phyloP scores from a whole-genome alignment of 768 basidiomycete genomes.

The Termitomyces sp. region DNA sequence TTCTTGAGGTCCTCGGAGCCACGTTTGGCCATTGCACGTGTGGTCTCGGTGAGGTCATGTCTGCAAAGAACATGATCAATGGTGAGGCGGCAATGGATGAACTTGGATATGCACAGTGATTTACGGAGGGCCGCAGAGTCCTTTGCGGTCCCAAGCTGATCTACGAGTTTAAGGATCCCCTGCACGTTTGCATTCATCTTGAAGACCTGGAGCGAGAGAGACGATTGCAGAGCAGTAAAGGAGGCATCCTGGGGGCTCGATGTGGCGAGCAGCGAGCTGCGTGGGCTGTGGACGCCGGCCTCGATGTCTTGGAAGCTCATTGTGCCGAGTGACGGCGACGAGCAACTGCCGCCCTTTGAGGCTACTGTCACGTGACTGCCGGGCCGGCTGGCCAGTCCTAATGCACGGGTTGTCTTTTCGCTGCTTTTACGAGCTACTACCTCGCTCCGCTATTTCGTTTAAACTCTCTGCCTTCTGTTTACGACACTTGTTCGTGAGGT shows the following conservation, averaged over 20 bases:
- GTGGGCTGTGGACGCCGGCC: constrained; percentile 35
- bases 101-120: constrained; percentile 61
- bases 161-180: constrained; percentile 93
- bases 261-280: constrained; percentile 26
- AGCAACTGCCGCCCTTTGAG: not conserved
- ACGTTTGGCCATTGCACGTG: constrained; percentile 91
- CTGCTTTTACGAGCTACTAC: constrained; percentile 5
- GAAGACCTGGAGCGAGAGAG: constrained; percentile 90
- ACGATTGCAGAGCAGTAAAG: constrained; percentile 72
- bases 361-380: not conserved
- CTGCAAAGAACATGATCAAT: constrained; percentile 31
- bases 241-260: constrained; percentile 62
- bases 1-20: constrained; percentile 92
- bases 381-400: not conserved
- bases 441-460: not conserved
- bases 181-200: constrained; percentile 98
- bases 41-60: constrained; percentile 91
- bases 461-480: no score
- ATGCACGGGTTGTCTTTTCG: not conserved
- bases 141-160: constrained; percentile 82
- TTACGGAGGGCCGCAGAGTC: constrained; percentile 80
- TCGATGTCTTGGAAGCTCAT: constrained; percentile 60
- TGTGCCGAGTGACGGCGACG: constrained; percentile 6
- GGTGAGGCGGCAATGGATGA: not conserved
- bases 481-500: no score